These are phyloP conservation scores for Vitis riparia DNA, from an alignment of 164 flowering plant genomes.

Conservation along the genomic window DNA sequence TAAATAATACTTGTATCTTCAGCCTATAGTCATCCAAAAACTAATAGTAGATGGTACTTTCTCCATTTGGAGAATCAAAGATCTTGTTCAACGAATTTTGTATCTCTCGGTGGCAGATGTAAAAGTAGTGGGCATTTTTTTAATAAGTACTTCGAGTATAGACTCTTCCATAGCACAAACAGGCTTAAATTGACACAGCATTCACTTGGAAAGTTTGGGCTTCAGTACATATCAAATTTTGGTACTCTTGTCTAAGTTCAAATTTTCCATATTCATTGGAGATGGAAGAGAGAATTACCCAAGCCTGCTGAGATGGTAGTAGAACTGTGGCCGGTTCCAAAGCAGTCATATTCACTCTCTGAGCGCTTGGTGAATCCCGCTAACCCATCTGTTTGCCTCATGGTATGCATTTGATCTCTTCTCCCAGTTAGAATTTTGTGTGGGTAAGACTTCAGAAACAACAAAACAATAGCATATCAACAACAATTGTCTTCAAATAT, in stretches of 20 bases:
- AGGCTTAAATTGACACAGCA: background rate
- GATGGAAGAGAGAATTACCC: slow-evolving; percentile 42
- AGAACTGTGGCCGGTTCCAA: slow-evolving; percentile 96
- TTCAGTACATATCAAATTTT: background rate
- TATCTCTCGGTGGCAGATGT: too few relatives aligned
- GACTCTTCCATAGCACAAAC: background rate
- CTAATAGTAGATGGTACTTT: background rate
- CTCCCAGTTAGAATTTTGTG: slow-evolving; percentile 95
- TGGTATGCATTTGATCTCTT: slow-evolving; percentile 75
- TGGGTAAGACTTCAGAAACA: slow-evolving; percentile 72
- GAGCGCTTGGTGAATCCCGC: slow-evolving; percentile 88
- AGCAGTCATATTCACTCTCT: slow-evolving; percentile 90
- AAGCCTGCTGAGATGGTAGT: slow-evolving; percentile 93
- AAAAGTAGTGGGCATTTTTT: background rate
- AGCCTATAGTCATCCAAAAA: background rate
- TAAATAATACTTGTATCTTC: background rate
- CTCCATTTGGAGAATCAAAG: background rate
- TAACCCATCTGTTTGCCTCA: slow-evolving; percentile 91
- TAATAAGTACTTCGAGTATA: background rate
- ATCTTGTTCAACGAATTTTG: too few relatives aligned
- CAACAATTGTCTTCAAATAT: background rate
- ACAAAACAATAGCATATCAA: slow-evolving; percentile 1
- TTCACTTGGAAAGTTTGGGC: too few relatives aligned
- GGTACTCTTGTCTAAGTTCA: background rate
- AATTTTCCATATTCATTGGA: background rate